Percentiles rank a stretch among this genome's conserved stretches.
These are phyloP conservation scores for Starmerella khaoyaiensis DNA, from an alignment of 805 yeast genomes.

Conservation along the genomic window DNA sequence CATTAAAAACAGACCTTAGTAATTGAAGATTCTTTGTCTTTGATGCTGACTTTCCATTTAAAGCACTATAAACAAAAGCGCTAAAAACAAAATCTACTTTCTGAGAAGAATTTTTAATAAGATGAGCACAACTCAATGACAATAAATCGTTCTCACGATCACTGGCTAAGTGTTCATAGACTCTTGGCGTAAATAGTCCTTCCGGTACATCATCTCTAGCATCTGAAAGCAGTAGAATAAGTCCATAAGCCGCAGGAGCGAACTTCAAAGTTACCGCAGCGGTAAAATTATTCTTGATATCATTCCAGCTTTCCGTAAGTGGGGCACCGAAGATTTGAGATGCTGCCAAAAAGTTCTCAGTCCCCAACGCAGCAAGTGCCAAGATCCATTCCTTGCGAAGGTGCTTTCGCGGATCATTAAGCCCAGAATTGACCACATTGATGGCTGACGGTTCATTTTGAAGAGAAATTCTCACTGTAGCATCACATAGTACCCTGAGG, in stretches of 20 bases:
- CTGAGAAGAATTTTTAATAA: neutral
- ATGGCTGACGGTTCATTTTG: slow-evolving; percentile 11
- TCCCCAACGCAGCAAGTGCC: slow-evolving; percentile 36
- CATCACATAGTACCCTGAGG: slow-evolving; percentile 36
- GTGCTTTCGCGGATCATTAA: slow-evolving; percentile 49
- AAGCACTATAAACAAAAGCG: slow-evolving; percentile 2
- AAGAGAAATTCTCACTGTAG: slow-evolving; percentile 30
- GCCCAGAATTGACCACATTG: slow-evolving; percentile 39
- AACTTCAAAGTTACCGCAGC: slow-evolving; percentile 23
- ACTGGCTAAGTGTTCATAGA: slow-evolving; percentile 14
- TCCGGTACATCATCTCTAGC: neutral
- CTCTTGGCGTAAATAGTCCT: slow-evolving; percentile 13
- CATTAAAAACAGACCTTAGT: neutral
- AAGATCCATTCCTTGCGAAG: slow-evolving; percentile 56
- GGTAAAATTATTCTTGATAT: slow-evolving; percentile 13
- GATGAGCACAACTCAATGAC: slow-evolving; percentile 9
- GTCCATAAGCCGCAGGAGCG: slow-evolving; percentile 43
- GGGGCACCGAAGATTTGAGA: slow-evolving; percentile 17
- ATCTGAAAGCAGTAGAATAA: slow-evolving; percentile 22
- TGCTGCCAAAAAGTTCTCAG: slow-evolving; percentile 14
- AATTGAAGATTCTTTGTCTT: neutral
- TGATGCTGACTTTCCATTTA: slow-evolving; percentile 1
- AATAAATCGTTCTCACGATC: slow-evolving; percentile 13
- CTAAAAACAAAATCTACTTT: slow-evolving; percentile 1
- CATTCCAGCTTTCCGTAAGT: slow-evolving; percentile 10